Evolutionary conservation across 2,329 filamentous ascomycete genomes (phyloP), one percentile per base, ranked within the genome.

Genomic region (Fusarium brevicatenulatum): DNA sequence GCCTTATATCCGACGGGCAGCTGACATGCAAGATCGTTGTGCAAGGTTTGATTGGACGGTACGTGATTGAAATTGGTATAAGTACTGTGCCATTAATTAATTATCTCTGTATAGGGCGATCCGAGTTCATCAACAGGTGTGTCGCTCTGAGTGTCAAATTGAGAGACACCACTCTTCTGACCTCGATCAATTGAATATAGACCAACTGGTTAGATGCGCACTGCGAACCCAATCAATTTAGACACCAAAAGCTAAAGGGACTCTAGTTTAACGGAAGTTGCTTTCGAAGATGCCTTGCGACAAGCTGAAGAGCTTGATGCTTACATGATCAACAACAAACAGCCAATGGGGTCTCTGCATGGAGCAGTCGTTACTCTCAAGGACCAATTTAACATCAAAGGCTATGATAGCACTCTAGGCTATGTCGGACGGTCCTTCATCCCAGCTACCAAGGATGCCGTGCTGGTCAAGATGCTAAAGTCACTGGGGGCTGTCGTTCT

Each of bases 311-410:
- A 42, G 25, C 36, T 60, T 7, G 57, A 60, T 39, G n/a, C 49
- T 9, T 54, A 54, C n/a, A 40, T 54, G 25, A 6, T 4, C 5
- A 25, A 8, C n/a, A 53, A 42, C 4, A 42, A 60, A 9, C 10
- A 28, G n/a, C 57, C 46, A 2, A 42, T 54, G 1, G 57, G 57
- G 12, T 32, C 57, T 7, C 34, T 60, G 4, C 57, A 60, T n/a
- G 57, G 57, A 13, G 6, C 34, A 2, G 46, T 60, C 0, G 5
- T 60, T 11, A 60, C 57, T 34, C 57, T 60, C 18, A 60, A 60
- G 28, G 57, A 60, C 28, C 57, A 60, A 13, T 60, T 60, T 11
- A 60, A 60, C 16, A 28, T 60, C 13, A 34, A 54, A 6, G 57
- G 57, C 2, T 53, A 54, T 23, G 57, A 60, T n/a, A 54, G 46